A percentile compares a stretch with the other conserved stretches of the same genome.
Evolutionary conservation across 306 rosid species (phyloP).

Genomic region (Albizia julibrissin): DNA sequence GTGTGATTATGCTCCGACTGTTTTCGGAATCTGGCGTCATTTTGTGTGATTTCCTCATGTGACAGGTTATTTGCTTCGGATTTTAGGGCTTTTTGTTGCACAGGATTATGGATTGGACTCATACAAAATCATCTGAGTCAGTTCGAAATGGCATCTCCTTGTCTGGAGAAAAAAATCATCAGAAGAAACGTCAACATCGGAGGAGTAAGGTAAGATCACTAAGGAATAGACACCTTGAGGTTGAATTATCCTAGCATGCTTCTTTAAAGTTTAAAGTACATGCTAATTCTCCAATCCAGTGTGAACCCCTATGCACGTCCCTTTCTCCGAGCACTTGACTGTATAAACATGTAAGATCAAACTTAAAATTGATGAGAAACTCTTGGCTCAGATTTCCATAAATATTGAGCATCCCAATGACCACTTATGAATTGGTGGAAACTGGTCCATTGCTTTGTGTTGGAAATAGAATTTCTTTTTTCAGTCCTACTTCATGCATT

Average conservation of each 20-base stretch:
- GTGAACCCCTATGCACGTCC: no score
- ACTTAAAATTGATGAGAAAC: background rate
- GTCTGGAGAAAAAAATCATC: conserved; percentile 50
- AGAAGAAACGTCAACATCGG: conserved; percentile 25
- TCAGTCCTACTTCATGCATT: background rate
- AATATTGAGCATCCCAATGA: background rate
- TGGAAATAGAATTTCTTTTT: background rate
- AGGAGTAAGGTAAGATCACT: conserved; percentile 44
- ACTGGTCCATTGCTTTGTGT: background rate
- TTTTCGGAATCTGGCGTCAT: background rate
- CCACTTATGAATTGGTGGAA: background rate
- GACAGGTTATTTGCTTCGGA: background rate
- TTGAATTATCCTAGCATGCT: background rate
- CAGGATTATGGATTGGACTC: conserved; percentile 47
- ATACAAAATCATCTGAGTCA: conserved; percentile 51
- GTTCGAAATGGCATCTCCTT: conserved; percentile 34
- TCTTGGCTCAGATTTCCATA: background rate
- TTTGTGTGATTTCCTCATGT: background rate
- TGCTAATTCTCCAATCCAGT: no score
- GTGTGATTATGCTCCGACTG: background rate
- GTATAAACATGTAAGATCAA: background rate
- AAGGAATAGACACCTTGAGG: background rate
- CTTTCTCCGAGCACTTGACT: background rate
- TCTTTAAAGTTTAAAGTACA: background rate
- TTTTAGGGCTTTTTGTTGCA: background rate